These are phyloP conservation scores for Lithocarpus polystachyus DNA, from an alignment of 306 rosid species.

Conservation along the genomic window DNA sequence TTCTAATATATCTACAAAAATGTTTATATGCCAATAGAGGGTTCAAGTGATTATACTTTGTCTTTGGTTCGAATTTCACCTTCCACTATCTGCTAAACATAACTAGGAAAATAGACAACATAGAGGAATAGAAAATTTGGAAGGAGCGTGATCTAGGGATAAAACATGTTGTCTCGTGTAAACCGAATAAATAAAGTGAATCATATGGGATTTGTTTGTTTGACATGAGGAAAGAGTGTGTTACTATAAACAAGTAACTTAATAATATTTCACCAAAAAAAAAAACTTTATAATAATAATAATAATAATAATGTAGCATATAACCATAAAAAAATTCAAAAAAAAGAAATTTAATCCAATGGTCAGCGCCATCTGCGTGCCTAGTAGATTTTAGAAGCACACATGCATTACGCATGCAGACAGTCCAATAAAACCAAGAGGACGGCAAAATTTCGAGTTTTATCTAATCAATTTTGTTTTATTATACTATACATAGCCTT, in stretches of 20 bases:
- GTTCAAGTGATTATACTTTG: no score
- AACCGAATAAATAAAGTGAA: no score
- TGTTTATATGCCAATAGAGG: no score
- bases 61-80: no score
- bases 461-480: neutral
- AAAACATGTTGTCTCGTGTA: neutral
- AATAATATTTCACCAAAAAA: no score
- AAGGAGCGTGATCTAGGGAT: neutral
- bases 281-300: no score
- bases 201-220: neutral
- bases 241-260: neutral
- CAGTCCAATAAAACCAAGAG: neutral
- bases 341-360: no score
- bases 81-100: neutral
- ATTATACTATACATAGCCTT: neutral
- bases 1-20: no score
- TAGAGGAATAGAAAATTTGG: conserved; percentile 5
- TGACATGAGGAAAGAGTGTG: neutral
- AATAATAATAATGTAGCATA: no score
- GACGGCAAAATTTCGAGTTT: neutral
- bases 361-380: no score
- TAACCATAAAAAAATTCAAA: no score
- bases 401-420: neutral
- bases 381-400: neutral
- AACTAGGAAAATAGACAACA: conserved; percentile 15